These are phyloP conservation scores for Tricholoma furcatifolium DNA, from an alignment of 768 basidiomycete genomes.

Conservation along the genomic window DNA sequence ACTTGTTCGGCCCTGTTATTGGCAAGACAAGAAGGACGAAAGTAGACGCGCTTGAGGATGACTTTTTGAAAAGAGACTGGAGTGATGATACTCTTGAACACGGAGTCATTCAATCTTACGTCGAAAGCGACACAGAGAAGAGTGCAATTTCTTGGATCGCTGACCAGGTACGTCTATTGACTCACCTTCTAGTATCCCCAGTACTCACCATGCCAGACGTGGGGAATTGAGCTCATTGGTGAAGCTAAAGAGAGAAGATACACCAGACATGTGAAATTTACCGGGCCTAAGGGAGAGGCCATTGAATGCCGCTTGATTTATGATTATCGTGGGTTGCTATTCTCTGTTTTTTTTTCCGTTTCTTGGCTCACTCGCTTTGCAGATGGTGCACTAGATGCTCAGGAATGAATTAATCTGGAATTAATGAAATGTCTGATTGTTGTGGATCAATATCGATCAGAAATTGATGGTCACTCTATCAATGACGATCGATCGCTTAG, in stretches of 20 bases:
- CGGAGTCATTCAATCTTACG: conserved; percentile 44
- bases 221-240: conserved; percentile 64
- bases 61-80: conserved; percentile 42
- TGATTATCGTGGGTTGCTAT: conserved; percentile 58
- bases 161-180: conserved; percentile 47
- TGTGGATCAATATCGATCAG: too few relatives aligned
- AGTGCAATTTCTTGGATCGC: conserved; percentile 61
- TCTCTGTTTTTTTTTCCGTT: not conserved
- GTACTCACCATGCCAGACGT: conserved; percentile 33
- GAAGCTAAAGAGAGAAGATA: conserved; percentile 52
- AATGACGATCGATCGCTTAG: conserved; percentile 8
- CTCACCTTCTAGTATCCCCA: not conserved
- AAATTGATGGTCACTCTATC: not conserved
- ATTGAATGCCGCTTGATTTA: conserved; percentile 61
- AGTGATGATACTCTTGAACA: conserved; percentile 38
- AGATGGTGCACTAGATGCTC: conserved; percentile 7
- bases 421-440: too few relatives aligned
- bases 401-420: too few relatives aligned
- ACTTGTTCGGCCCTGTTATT: conserved; percentile 59
- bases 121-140: conserved; percentile 63
- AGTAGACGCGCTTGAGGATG: conserved; percentile 44
- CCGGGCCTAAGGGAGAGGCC: conserved; percentile 55
- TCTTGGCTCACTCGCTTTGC: not conserved
- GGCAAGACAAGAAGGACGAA: conserved; percentile 53
- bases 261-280: conserved; percentile 60